These are phyloP conservation scores for Oldenlandia corymbosa DNA, from an alignment of 257 asterid genomes.

Conservation along the genomic window DNA sequence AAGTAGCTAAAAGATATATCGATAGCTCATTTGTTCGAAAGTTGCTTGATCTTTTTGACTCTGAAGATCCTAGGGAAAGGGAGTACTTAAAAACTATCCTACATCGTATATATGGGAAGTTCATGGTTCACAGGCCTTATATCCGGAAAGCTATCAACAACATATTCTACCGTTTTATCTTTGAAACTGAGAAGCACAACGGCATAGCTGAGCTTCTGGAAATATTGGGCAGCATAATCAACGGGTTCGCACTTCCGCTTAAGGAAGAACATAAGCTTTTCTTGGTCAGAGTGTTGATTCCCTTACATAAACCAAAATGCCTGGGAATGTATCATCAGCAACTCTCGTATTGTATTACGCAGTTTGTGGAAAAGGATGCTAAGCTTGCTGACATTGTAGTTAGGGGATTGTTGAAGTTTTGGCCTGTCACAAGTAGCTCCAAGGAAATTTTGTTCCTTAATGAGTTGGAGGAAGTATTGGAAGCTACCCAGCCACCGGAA, in stretches of 20 bases:
- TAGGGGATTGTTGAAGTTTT: slow-evolving; percentile 67
- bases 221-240: slow-evolving; percentile 73
- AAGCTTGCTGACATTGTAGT: slow-evolving; percentile 72
- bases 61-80: slow-evolving; percentile 87
- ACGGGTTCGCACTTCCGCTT: slow-evolving; percentile 81
- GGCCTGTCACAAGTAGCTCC: slow-evolving; percentile 81
- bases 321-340: slow-evolving; percentile 82
- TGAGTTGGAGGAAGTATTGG: slow-evolving; percentile 82
- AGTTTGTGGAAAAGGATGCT: slow-evolving; percentile 75
- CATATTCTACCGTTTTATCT: slow-evolving; percentile 60
- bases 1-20: slow-evolving; percentile 56
- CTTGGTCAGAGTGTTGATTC: slow-evolving; percentile 62
- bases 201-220: slow-evolving; percentile 78
- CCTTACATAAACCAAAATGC: slow-evolving; percentile 73
- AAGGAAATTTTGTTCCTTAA: slow-evolving; percentile 77
- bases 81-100: slow-evolving; percentile 74
- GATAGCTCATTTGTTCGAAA: slow-evolving; percentile 74
- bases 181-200: slow-evolving; percentile 73
- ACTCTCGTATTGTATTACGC: slow-evolving; percentile 63
- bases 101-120: slow-evolving; percentile 78
- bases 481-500: slow-evolving; percentile 67
- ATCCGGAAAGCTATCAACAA: slow-evolving; percentile 74
- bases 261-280: slow-evolving; percentile 85
- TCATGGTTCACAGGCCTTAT: slow-evolving; percentile 82
- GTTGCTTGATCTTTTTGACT: slow-evolving; percentile 72